Percentiles rank a stretch among this genome's conserved stretches.
Conservation (phyloP, 176 grass and related monocot species). For the Carex kokanica region DNA sequence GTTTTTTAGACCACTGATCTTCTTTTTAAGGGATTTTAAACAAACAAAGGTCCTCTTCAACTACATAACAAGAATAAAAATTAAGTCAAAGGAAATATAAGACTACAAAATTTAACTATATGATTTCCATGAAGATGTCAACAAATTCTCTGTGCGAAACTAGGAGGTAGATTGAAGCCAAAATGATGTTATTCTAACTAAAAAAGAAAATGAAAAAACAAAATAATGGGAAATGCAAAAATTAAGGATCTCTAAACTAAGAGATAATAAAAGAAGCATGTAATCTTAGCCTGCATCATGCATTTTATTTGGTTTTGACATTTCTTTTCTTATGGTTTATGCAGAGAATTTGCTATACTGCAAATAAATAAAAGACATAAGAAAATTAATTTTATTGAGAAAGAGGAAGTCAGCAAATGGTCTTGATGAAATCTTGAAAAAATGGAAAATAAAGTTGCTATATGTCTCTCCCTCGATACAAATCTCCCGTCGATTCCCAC, state of each 20-base stretch:
- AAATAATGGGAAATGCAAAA: neutral
- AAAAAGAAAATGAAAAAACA: neutral
- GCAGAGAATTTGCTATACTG: slow-evolving; percentile 68
- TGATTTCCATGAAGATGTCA: neutral
- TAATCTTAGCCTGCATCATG: neutral
- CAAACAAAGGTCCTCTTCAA: neutral
- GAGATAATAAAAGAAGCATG: neutral
- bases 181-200: neutral
- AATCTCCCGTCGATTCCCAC: slow-evolving; percentile 45
- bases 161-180: neutral
- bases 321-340: slow-evolving; percentile 27
- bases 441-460: slow-evolving; percentile 62
- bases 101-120: neutral
- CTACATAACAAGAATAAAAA: neutral
- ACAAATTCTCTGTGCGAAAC: neutral
- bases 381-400: slow-evolving; percentile 29
- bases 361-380: slow-evolving; percentile 47
- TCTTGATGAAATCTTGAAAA: slow-evolving; percentile 29
- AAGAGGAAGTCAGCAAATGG: slow-evolving; percentile 41
- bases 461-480: slow-evolving; percentile 54
- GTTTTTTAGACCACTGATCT: neutral
- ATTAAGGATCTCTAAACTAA: neutral
- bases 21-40: neutral
- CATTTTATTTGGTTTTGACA: neutral
- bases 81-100: too few species aligned